These are phyloP conservation scores for Beauveria bassiana DNA, from an alignment of 2,329 filamentous ascomycete species.

Conservation along the genomic window DNA sequence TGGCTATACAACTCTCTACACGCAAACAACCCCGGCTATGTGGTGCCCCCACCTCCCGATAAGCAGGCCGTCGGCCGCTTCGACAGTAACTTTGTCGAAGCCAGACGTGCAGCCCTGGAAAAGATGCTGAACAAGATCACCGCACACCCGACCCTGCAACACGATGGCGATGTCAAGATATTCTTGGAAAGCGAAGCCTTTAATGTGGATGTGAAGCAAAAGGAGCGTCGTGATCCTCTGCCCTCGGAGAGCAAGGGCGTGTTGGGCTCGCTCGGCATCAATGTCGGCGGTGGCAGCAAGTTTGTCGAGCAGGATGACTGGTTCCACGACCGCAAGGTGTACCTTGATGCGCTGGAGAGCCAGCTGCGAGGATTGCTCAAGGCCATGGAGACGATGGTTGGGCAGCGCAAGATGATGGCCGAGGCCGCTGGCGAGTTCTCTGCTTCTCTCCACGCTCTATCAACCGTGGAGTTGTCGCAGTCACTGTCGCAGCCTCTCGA, in stretches of 20 bases:
- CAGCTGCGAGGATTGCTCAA: constrained; percentile 87
- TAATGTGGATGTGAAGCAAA: constrained; percentile 95
- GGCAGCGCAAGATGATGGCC: constrained; percentile 84
- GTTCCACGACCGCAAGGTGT: constrained; percentile 95
- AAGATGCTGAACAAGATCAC: constrained; percentile 98
- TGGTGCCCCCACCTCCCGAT: constrained; percentile 92
- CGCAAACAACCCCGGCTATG: constrained; percentile 87
- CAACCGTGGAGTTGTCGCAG: constrained; percentile 85
- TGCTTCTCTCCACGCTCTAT: constrained; percentile 82
- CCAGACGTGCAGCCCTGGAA: constrained; percentile 80
- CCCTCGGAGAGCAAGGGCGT: constrained; percentile 89
- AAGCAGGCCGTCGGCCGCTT: constrained; percentile 97
- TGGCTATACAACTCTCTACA: constrained; percentile 97
- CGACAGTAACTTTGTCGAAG: constrained; percentile 94
- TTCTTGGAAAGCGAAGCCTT: constrained; percentile 96
- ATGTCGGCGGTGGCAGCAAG: constrained; percentile 69
- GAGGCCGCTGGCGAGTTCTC: constrained; percentile 93
- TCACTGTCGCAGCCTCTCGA: constrained; percentile 83
- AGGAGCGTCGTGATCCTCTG: constrained; percentile 82
- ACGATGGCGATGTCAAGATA: constrained; percentile 88
- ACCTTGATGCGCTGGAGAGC: constrained; percentile 86
- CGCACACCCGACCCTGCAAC: constrained; percentile 79
- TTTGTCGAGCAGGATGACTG: constrained; percentile 99
- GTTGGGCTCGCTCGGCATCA: constrained; percentile 75
- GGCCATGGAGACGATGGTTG: constrained; percentile 86